These are phyloP conservation scores for Yarrowia keelungensis DNA, from an alignment of 805 yeast species.

Conservation along the genomic window DNA sequence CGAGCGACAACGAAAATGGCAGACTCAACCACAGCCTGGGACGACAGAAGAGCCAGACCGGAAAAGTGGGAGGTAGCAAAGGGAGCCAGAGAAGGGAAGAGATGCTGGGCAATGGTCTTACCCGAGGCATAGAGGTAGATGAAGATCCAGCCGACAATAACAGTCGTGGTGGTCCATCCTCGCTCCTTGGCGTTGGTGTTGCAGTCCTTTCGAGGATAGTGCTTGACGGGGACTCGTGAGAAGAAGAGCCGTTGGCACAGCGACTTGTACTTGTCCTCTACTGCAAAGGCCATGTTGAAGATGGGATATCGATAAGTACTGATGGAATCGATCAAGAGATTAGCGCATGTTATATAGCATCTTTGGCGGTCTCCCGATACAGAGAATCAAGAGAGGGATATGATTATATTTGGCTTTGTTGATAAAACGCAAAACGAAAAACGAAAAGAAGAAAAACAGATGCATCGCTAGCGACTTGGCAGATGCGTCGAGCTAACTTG, in stretches of 20 bases:
- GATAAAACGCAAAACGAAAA: neutral
- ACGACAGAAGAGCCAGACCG: constrained; percentile 28
- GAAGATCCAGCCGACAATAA: constrained; percentile 32
- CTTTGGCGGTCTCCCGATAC: neutral
- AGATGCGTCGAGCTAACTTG: neutral
- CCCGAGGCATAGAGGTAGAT: constrained; percentile 28
- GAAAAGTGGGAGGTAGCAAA: constrained; percentile 30
- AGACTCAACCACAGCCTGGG: constrained; percentile 33
- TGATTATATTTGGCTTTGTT: neutral
- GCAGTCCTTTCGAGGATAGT: constrained; percentile 16
- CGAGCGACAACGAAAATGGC: constrained; percentile 33
- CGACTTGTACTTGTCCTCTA: neutral
- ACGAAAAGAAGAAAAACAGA: too few relatives aligned
- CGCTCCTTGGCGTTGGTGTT: constrained; percentile 39
- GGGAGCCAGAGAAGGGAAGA: constrained; percentile 31
- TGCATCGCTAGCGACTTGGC: neutral
- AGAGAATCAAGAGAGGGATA: neutral
- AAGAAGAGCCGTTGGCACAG: constrained; percentile 22
- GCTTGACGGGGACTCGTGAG: constrained; percentile 5
- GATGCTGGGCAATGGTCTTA: constrained; percentile 33
- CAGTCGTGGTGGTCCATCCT: constrained; percentile 34
- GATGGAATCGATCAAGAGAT: constrained; percentile 24
- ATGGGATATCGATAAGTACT: neutral
- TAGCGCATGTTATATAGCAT: constrained; percentile 13
- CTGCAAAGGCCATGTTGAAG: constrained; percentile 9